These are phyloP conservation scores for Physcomitrium patens DNA, from an alignment of 225 moss, liverwort and hornwort genomes.

Conservation along the genomic window DNA sequence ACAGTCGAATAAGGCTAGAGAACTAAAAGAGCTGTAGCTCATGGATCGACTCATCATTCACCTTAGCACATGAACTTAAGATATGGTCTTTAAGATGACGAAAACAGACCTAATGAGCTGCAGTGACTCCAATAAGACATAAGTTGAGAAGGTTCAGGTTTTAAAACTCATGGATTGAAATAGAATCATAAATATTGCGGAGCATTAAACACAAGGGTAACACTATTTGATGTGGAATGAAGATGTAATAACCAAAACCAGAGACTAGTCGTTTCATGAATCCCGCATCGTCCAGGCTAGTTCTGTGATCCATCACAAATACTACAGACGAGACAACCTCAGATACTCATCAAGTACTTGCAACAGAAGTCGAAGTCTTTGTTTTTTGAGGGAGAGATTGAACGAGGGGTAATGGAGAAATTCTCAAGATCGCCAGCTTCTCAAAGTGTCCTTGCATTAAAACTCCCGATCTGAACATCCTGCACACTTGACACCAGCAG, in stretches of 20 bases:
- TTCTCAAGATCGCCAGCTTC: slow-evolving; percentile 6
- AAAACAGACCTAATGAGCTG: background rate
- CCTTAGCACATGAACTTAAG: background rate
- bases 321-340: background rate
- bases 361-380: background rate
- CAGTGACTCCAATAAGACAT: background rate
- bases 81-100: background rate
- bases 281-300: background rate
- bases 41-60: background rate
- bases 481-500: slow-evolving; percentile 23
- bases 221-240: background rate
- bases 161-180: background rate
- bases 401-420: background rate
- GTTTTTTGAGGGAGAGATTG: background rate
- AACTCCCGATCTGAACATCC: slow-evolving; percentile 50
- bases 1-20: slow-evolving; percentile 3
- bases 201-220: background rate
- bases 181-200: background rate
- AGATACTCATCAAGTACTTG: background rate
- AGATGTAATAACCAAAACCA: background rate
- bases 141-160: background rate
- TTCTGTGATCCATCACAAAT: background rate
- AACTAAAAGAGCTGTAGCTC: background rate
- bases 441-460: slow-evolving; percentile 26
- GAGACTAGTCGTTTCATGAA: background rate